Base-by-base conservation (phyloP, 2,329 filamentous ascomycete species). In the Colletotrichum sp. region DNA sequence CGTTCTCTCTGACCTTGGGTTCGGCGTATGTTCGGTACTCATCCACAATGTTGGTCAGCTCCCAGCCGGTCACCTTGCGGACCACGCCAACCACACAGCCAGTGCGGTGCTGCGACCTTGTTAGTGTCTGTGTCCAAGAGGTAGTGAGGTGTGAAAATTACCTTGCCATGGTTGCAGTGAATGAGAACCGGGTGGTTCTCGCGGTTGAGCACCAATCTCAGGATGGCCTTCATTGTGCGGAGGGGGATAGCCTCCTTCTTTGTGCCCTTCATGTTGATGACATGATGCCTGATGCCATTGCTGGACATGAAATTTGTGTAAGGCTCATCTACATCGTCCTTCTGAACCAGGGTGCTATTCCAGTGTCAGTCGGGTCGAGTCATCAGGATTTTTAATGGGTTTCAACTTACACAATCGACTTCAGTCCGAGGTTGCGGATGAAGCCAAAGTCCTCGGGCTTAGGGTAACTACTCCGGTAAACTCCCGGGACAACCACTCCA, bases 111-210 rank as follows among this genome's bases (percentile, higher is more conserved):
- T 95, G 77, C 32, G 65, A 4, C 10, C 4, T 48, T 16, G 66
- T 81, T 34, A 79, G 76, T 39, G 43, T 9, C 24, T 36, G 34
- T 16, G 16, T 2, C 9, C 18, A 14, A 43, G 5, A 32, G 21
- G 24, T 6, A 36, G 36, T 60, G 14, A 16, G 18, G 24, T 30
- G 7, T 59, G 61, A 5, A 36, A 59, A 85, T 78, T 84, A 93
- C 91, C 86, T 93, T 97, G 82, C 96, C 96, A 79, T 98, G 96
- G 82, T 98, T 98, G 89, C 96, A 98, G 84, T 98, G 96, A 63
- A 98, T 90, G 52, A 98, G 89, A 13, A 98, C 85, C 0, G 96
- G 96, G 78, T 97, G 93, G 77, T 98, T 95, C 39, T 88, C 85
- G 65, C 90, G 90, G 81, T 98, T 91, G 69, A 96, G 88, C 55